Evolutionary conservation across 2,329 filamentous ascomycete genomes (phyloP).

Genomic region (Nemania sp.): DNA sequence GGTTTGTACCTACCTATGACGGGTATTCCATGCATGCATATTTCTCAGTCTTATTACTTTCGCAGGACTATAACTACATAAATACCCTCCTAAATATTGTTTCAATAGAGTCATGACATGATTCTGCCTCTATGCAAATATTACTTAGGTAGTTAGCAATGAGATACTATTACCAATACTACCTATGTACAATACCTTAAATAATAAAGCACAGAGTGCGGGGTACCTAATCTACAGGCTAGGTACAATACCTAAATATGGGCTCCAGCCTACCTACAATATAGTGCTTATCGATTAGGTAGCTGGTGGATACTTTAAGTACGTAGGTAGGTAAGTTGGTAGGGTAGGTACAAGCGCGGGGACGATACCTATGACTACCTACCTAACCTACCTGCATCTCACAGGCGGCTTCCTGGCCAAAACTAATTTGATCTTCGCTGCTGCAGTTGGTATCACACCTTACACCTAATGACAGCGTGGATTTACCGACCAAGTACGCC

Average conservation of each 20-base stretch:
- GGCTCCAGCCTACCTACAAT: not conserved
- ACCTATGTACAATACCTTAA: no score
- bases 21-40: no score
- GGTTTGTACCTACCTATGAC: no score
- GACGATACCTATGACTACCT: slow-evolving; percentile 22
- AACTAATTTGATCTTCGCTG: slow-evolving; percentile 9
- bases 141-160: no score
- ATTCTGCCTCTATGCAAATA: no score
- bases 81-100: no score
- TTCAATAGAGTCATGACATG: no score
- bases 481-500: slow-evolving; percentile 12
- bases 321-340: slow-evolving; percentile 7
- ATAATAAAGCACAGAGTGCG: not conserved
- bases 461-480: slow-evolving; percentile 21
- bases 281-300: slow-evolving; percentile 28
- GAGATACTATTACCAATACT: no score
- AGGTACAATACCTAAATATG: no score
- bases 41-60: no score
- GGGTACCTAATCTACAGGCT: not conserved
- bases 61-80: no score
- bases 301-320: not conserved
- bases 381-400: slow-evolving; percentile 6
- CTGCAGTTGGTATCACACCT: slow-evolving; percentile 25
- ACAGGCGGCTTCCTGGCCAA: slow-evolving; percentile 15
- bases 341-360: slow-evolving; percentile 7